Conservation (phyloP, 2,329 filamentous ascomycete genomes). For the Fusarium illudens region DNA sequence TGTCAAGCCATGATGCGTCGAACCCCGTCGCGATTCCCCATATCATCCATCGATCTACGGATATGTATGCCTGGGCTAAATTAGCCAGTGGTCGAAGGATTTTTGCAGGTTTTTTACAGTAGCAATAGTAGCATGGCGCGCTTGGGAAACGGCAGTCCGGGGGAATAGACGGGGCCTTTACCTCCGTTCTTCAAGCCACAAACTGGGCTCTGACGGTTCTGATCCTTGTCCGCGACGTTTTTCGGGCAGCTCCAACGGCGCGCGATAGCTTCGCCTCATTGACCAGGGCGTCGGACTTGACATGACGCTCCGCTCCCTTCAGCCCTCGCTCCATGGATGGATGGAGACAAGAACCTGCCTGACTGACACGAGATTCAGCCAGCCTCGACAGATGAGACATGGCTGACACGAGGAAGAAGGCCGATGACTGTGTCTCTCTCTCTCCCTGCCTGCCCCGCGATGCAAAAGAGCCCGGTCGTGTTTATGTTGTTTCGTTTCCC, state of each 20-base stretch:
- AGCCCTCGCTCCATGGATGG: not conserved
- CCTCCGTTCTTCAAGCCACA: not conserved
- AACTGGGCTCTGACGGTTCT: too few species aligned
- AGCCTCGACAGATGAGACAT: slow-evolving; percentile 10
- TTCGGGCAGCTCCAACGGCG: too few species aligned
- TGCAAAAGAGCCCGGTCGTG: slow-evolving; percentile 10
- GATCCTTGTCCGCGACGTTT: too few species aligned
- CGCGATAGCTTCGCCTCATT: slow-evolving; percentile 1
- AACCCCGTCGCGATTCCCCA: not conserved
- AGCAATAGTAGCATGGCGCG: too few species aligned
- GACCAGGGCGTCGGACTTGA: not conserved
- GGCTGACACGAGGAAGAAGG: slow-evolving; percentile 23
- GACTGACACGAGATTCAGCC: slow-evolving; percentile 30
- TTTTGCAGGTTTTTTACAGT: not conserved
- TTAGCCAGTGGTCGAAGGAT: not conserved
- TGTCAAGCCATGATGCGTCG: not conserved
- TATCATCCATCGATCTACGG: not conserved
- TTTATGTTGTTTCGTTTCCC: slow-evolving; percentile 5
- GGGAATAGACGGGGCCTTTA: not conserved
- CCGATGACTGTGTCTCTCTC: not conserved
- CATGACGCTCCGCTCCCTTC: not conserved
- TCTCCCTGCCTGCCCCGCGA: not conserved
- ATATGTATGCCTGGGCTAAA: not conserved
- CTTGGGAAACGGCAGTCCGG: not conserved
- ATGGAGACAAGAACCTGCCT: not conserved